Base-by-base conservation (phyloP, 768 basidiomycete genomes). In the Lactarius evosmus region DNA sequence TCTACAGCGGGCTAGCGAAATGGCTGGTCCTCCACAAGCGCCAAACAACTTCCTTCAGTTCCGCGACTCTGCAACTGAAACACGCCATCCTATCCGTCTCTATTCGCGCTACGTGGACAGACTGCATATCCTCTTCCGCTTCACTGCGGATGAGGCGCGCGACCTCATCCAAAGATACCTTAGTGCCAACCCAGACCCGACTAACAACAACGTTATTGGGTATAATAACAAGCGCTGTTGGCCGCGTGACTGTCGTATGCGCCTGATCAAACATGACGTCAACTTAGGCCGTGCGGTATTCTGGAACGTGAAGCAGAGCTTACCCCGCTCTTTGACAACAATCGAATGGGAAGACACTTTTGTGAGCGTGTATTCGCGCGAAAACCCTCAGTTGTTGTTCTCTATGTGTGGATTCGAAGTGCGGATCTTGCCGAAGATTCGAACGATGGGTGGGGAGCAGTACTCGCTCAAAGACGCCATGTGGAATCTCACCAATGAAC, bases 291-390 rank as follows among this genome's bases (percentile, higher is more conserved):
- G 97, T 66, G 97, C 97, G 2, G 97, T 98, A 9, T 98, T 97
- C 78, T 99, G 96, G 97, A 98, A 99, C 72, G 93, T 98, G 75
- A 97, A 98, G 78, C 95, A 98, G 75, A 92, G 92, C 69, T 75
- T 99, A 29, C 97, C 97, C 0, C 82, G 97, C 54, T 97, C 96
- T 17, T 78, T 99, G 66, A 98, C 97, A 0, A 98, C 97, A 0
- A 98, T 99, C 72, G 97, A 98, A 71, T 98, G 97, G 97, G 96
- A 98, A 67, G 95, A 98, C 72, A 95, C 95, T 0, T 95, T 95
- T 71, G 93, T 94, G 69, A 95, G 93, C 62, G 96, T 98, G 52
- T 99, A 92, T 77, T 98, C 95, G 8, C 91, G 92, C 74, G 91
- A 98, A 73, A 99, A 98, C 76, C 97, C 97, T 29, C 97, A 99